Base-by-base conservation (phyloP, 2,329 filamentous ascomycete species). In the Raffaelea ambrosiae region DNA sequence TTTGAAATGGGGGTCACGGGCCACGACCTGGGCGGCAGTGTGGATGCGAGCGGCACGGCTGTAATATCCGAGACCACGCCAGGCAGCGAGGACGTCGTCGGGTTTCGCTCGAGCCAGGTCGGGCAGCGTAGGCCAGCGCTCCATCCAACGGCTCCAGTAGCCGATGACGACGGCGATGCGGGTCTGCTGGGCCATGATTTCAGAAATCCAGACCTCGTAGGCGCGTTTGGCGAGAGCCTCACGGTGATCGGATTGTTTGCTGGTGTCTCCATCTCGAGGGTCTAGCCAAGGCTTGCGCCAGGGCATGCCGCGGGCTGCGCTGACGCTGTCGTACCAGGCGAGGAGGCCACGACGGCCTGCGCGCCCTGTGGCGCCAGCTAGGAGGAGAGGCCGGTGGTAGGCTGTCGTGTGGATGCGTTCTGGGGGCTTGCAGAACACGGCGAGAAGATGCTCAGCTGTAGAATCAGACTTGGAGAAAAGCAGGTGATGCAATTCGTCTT, bases 101-200 rank as follows among this genome's bases (percentile, higher is more conserved):
- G 71, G 58, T 1, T 62, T 55, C 1, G 79, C 79, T 0, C 62
- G 62, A 0, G 79, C 77, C 7, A 83, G 68, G 20, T 75, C 71
- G 1, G 69, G 67, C 3, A 83, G 71, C 0, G 76, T 78, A 1
- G 78, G 77, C 77, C 79, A 83, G 48, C 71, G 70, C 1, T 60
- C 66, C 66, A 79, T 79, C 79, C 79, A 83, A 1, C 67, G 67
- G 26, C 73, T 77, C 75, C 79, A 83, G 59, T 83, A 83, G 43
- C 74, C 76, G 19, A 81, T 74, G 1, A 82, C 79, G 7, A 73
- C 74, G 3, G 74, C 70, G 4, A 83, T 79, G 23, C 79, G 75
- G 2, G 79, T 83, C 62, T 83, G 79, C 59, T 83, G 79, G 11
- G 83, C 69, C 79, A 83, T 83, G 54, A 82, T 76, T 63, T 83